Evolutionary conservation across 768 basidiomycete species (phyloP), one percentile per base, ranked within the genome.

Genomic region (Clitopilus passeckerianus): DNA sequence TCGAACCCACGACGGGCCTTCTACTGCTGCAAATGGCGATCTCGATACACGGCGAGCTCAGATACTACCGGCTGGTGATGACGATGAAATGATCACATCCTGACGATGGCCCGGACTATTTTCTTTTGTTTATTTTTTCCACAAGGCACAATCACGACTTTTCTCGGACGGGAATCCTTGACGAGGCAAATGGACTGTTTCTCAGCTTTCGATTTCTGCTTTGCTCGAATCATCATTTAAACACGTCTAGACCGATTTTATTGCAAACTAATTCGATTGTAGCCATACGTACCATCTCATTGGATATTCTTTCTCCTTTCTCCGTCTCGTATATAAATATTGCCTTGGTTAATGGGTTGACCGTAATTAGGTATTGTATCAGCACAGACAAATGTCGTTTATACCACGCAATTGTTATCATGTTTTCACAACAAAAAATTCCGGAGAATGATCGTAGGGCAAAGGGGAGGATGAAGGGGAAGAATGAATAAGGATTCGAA

Each of bases 101-200:
- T 24, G 57, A 56, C 15, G 61, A 60, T 20, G 57, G 57, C 27
- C 27, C 27, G 7, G 3, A 30, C 27, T 15, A 64, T 55, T 2
- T 57, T 53, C 8, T 64, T 66, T 24, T 68, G 57, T 5, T 54
- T 52, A 8, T 63, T 35, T 62, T 61, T 14, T 66, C 63, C 44
- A 64, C 67, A 52, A 70, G 70, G 9, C 70, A 54, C 0, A 70
- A 68, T 52, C 72, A 73, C n/a, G n/a, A n/a, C 0, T 18, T 16
- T 20, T 10, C 22, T 50, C 46, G 18, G 12, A 41, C 37, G 12
- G 46, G 46, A 20, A 10, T 10, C 16, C 18, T 23, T 23, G 46
- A 50, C 10, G 46, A 23, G 18, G 18, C 46, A 50, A 50, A 50
- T 50, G 16, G 16, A 20, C 46, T 23, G 22, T 50, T 18, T 20